Percentiles rank a stretch among this genome's conserved stretches.
Evolutionary conservation across 768 basidiomycete species (phyloP).

Genomic region (Cantharellus cinnabarinus): DNA sequence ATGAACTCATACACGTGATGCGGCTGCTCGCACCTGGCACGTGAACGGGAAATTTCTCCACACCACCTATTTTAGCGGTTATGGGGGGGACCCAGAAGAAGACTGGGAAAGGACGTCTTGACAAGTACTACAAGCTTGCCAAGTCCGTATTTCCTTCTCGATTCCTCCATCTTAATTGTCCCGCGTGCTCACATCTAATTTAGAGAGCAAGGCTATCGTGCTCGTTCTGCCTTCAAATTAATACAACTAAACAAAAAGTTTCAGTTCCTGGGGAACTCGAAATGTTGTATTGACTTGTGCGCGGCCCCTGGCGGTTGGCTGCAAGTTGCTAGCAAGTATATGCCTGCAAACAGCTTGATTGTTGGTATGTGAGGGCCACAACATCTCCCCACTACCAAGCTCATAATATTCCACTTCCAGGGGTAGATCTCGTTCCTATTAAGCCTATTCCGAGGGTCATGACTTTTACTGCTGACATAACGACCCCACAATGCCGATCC

Average conservation of each 20-base stretch:
- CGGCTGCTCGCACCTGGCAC: not conserved
- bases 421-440: constrained; percentile 90
- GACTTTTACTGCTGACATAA: constrained; percentile 89
- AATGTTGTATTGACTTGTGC: constrained; percentile 93
- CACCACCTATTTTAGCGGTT: not conserved
- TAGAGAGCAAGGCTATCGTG: constrained; percentile 97
- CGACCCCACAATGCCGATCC: constrained; percentile 74
- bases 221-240: constrained; percentile 97
- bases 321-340: constrained; percentile 94
- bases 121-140: constrained; percentile 94
- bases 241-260: constrained; percentile 98
- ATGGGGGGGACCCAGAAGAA: constrained; percentile 84
- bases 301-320: constrained; percentile 99
- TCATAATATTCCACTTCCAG: constrained; percentile 19
- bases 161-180: constrained; percentile 1
- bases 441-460: constrained; percentile 85
- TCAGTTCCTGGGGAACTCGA: constrained; percentile 66
- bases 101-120: constrained; percentile 86
- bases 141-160: constrained; percentile 29
- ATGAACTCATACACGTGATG: constrained; percentile 22
- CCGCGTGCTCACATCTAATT: constrained; percentile 2
- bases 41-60: not conserved
- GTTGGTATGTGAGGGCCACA: constrained; percentile 32
- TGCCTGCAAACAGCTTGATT: constrained; percentile 83
- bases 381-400: not conserved